phyloP scores from a whole-genome alignment of 441 rosid genomes.

The Rhodomyrtus psidioides region DNA sequence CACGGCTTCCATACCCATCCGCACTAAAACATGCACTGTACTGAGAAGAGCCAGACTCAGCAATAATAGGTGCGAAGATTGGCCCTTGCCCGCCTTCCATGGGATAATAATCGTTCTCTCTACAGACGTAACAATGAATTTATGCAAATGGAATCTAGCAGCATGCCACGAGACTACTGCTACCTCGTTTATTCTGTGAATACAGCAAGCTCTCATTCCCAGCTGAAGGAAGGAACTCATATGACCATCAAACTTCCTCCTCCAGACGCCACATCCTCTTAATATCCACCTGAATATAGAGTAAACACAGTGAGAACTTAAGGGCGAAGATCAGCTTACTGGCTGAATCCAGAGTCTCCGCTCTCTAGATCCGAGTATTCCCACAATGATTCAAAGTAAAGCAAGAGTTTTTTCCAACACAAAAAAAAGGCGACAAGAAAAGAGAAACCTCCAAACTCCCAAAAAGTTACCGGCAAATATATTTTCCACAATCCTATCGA shows the following conservation, averaged over 20 bases:
- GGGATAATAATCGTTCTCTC: neutral
- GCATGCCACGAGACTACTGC: neutral
- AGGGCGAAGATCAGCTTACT: neutral
- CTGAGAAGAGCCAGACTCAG: neutral
- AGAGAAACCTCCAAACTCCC: neutral
- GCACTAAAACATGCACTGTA: conserved; percentile 24
- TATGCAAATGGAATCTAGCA: neutral
- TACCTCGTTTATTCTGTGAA: neutral
- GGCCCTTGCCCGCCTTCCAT: neutral
- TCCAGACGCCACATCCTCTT: neutral
- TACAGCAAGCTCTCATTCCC: neutral
- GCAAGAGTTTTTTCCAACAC: neutral
- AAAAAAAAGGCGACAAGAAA: neutral
- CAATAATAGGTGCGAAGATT: neutral
- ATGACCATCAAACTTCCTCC: neutral
- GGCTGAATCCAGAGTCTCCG: neutral
- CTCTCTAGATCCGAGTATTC: neutral
- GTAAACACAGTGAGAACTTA: neutral
- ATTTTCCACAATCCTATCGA: neutral
- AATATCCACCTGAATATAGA: neutral
- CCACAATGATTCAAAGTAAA: neutral
- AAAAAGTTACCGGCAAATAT: neutral
- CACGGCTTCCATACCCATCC: conserved; percentile 33
- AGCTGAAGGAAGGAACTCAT: neutral
- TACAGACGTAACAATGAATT: neutral